Base-by-base conservation (phyloP, 495 filamentous ascomycete species). In the Penicillium dipodomyicola region DNA sequence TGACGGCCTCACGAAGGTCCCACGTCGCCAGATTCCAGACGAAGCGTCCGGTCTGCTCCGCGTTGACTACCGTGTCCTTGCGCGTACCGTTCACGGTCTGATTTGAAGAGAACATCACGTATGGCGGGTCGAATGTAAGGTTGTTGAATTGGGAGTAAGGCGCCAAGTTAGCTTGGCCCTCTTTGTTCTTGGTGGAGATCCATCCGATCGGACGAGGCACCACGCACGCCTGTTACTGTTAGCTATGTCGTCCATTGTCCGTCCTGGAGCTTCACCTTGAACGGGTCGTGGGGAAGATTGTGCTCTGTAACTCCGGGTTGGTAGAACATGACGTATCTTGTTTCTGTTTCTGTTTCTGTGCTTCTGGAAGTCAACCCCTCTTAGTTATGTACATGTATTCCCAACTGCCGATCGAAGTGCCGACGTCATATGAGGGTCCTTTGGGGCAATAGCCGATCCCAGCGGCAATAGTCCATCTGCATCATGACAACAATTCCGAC, bases 121-220 rank as follows among this genome's bases (percentile, higher is more conserved):
- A 82, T 0, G 82, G 81, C 15, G 82, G 82, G 68, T 84, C 81
- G 65, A 81, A 86, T 42, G 80, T 81, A 0, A 30, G 29, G 1
- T 30, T 86, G 62, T 77, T 83, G 72, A 86, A 84, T 65, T 84
- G 82, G 1, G 67, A 74, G 66, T 78, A 86, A 1, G 83, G 83
- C 0, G 80, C 83, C 8, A 86, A 71, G 60, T 84, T 84, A 58
- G 69, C 60, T 49, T 61, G 51, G 39, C 70, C 71, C 0, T 64
- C 41, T 60, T 57, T 56, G 51, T 66, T 71, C 39, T 62, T 62
- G 8, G 75, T 80, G 41, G 66, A 70, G 46, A 79, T 80, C 75
- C 77, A 79, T 40, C 76, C 77, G 52, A 79, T 78, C 25, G 75
- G 75, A 10, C 76, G 69, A 30, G 29, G 29, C 29, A 78, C 60